Evolutionary conservation across 805 yeast genomes (phyloP).

Genomic region (Nakazawaea ambrosiae): DNA sequence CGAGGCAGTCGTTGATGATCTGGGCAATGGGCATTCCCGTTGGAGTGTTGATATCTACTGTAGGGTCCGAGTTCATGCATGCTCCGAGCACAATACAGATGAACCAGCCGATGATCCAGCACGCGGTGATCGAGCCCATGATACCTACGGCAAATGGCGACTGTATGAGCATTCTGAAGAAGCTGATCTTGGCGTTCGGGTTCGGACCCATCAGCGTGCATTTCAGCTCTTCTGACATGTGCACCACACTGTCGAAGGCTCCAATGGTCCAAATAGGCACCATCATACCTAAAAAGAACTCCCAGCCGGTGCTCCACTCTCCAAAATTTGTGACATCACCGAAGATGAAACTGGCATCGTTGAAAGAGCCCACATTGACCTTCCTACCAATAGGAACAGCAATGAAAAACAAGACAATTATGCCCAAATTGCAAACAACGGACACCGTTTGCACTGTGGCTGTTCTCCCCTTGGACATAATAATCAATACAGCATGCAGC

Average conservation of each 20-base stretch:
- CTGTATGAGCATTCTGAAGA: constrained; percentile 10
- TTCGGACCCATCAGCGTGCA: constrained; percentile 27
- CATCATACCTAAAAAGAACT: constrained; percentile 35
- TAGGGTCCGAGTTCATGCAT: constrained; percentile 26
- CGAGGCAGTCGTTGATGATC: constrained; percentile 38
- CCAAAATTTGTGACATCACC: constrained; percentile 26
- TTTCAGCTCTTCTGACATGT: constrained; percentile 32
- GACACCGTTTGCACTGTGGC: constrained; percentile 35
- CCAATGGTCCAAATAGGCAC: constrained; percentile 48
- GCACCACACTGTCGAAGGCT: constrained; percentile 43
- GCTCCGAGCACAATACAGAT: constrained; percentile 31
- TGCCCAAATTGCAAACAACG: constrained; percentile 27
- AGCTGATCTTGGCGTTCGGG: constrained; percentile 30
- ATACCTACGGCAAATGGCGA: constrained; percentile 35
- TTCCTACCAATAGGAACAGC: constrained; percentile 39
- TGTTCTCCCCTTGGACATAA: constrained; percentile 31
- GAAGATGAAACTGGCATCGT: constrained; percentile 29
- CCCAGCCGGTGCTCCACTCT: constrained; percentile 35
- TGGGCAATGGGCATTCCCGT: constrained; percentile 42
- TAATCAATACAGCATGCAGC: constrained; percentile 30
- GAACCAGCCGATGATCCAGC: constrained; percentile 36
- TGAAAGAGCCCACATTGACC: constrained; percentile 19
- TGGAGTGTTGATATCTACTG: constrained; percentile 21
- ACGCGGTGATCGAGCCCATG: constrained; percentile 34
- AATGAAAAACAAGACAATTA: constrained; percentile 33